These are phyloP conservation scores for Lactifluus subvellereus DNA, from an alignment of 768 basidiomycete genomes.

Conservation along the genomic window DNA sequence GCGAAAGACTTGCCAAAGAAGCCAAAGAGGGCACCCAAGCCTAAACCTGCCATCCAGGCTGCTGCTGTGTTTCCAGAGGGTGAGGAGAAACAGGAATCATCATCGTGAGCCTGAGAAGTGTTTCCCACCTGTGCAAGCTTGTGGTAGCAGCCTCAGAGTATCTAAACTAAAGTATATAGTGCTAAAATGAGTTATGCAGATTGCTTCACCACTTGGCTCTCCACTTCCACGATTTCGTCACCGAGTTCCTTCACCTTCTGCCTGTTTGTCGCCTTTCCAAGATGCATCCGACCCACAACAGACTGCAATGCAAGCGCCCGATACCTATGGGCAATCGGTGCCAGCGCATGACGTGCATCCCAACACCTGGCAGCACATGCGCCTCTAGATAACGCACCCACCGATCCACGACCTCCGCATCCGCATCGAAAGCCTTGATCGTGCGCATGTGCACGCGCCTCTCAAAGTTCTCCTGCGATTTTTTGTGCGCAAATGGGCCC, in stretches of 20 bases:
- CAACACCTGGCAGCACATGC: constrained; percentile 80
- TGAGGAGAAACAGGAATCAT: too few relatives aligned
- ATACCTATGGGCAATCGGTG: constrained; percentile 54
- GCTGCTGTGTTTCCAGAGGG: too few relatives aligned
- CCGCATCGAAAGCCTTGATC: constrained; percentile 88
- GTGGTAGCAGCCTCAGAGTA: too few relatives aligned
- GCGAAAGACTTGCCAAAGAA: too few relatives aligned
- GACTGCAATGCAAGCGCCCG: constrained; percentile 38
- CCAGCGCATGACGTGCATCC: constrained; percentile 77
- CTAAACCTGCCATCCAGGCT: too few relatives aligned
- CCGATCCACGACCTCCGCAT: constrained; percentile 66
- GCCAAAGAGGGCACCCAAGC: too few relatives aligned
- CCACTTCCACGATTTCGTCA: constrained; percentile 27
- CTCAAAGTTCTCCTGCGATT: constrained; percentile 96
- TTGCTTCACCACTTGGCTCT: constrained; percentile 28
- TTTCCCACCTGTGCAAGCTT: too few relatives aligned
- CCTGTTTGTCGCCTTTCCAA: constrained; percentile 30
- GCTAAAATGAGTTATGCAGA: neutral
- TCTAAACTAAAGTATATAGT: too few relatives aligned
- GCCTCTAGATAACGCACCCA: constrained; percentile 75
- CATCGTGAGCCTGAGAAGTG: too few relatives aligned
- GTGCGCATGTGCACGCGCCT: constrained; percentile 74
- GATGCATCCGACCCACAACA: constrained; percentile 32
- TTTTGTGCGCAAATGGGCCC: constrained; percentile 86
- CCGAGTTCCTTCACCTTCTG: constrained; percentile 35